phyloP scores from a whole-genome alignment of 2,329 filamentous ascomycete genomes.

The Trichoderma koningiopsis region DNA sequence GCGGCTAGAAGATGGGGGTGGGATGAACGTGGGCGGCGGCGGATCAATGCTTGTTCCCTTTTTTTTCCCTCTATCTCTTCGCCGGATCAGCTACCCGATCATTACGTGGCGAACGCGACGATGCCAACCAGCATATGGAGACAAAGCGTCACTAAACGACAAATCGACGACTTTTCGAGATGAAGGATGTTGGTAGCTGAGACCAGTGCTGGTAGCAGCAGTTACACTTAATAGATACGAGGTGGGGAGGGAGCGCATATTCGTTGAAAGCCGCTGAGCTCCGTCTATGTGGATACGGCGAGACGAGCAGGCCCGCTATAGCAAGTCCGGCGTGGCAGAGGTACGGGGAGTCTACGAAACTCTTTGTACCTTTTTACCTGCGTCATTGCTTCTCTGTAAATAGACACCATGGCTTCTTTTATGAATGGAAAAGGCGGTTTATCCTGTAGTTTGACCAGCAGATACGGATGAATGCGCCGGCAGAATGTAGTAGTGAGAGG shows the following conservation, averaged over 20 bases:
- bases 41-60: not conserved
- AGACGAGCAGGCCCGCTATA: not conserved
- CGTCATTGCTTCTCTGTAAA: not conserved
- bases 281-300: not conserved
- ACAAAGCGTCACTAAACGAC: no score
- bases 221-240: not conserved
- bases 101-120: not conserved
- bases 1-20: not conserved
- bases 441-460: not conserved
- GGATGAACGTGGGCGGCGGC: not conserved
- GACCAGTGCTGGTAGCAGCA: not conserved
- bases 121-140: no score
- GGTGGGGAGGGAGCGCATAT: not conserved
- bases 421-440: not conserved
- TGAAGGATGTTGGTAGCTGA: not conserved
- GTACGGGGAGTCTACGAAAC: not conserved
- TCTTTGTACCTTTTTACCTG: not conserved
- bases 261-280: not conserved
- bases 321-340: not conserved
- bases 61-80: not conserved
- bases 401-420: not conserved
- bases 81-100: not conserved
- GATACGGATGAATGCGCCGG: slow-evolving; percentile 4
- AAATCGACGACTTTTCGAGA: not conserved
- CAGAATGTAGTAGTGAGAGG: not conserved